A percentile compares a stretch with the other conserved stretches of the same genome.
phyloP scores from a whole-genome alignment of 495 filamentous ascomycete genomes.

The Pseudevernia furfuracea region DNA sequence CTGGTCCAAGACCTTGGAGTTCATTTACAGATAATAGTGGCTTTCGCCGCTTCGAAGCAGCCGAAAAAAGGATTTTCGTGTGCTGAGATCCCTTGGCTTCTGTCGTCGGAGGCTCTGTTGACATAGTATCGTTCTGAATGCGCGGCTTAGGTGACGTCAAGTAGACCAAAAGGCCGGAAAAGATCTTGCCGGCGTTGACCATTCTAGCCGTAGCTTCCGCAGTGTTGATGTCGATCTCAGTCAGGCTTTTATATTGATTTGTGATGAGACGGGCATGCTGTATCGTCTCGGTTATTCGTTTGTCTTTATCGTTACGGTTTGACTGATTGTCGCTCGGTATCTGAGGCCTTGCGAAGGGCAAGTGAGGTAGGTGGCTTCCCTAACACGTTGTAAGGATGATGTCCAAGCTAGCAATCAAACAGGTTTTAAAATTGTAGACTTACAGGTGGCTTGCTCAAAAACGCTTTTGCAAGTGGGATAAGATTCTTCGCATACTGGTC shows the following conservation, averaged over 20 bases:
- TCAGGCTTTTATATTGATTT: not conserved
- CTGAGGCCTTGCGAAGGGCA: not conserved
- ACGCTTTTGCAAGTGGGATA: slow-evolving; percentile 6
- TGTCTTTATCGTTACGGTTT: not conserved
- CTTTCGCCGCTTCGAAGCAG: not conserved
- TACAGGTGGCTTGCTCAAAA: not conserved
- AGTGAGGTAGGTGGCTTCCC: slow-evolving; percentile 2
- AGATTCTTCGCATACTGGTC: slow-evolving; percentile 1
- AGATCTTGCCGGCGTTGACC: slow-evolving; percentile 12
- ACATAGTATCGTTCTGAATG: not conserved
- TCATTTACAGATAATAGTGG: not conserved
- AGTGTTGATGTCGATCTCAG: slow-evolving; percentile 8
- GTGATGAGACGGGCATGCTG: slow-evolving; percentile 1
- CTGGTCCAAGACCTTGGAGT: not conserved
- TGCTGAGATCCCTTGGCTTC: not conserved
- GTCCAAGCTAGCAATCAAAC: too few species aligned
- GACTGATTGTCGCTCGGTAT: not conserved
- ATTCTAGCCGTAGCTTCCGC: slow-evolving; percentile 10
- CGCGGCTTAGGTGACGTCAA: not conserved
- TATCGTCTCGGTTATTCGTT: not conserved
- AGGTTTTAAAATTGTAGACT: not conserved
- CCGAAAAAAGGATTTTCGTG: not conserved
- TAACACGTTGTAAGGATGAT: slow-evolving; percentile 1
- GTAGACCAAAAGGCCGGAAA: not conserved
- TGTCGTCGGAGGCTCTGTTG: not conserved